Evolutionary conservation across 225 moss, liverwort and hornwort species (phyloP).

Genomic region (Bryum argenteum): DNA sequence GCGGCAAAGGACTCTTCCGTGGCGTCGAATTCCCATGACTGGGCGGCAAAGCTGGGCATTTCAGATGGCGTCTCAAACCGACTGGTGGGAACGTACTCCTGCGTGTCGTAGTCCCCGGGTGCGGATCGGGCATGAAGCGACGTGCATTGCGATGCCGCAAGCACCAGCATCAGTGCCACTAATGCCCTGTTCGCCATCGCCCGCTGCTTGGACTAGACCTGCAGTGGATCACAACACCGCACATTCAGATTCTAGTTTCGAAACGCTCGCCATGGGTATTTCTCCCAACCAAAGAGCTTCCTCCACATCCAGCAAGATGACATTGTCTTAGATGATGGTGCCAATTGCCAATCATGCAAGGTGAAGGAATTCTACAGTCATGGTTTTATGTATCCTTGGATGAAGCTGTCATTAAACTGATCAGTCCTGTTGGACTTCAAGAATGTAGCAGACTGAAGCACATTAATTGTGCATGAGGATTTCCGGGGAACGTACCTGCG

Average conservation of each 20-base stretch:
- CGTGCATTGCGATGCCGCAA: slow-evolving; percentile 9
- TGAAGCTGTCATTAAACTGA: background rate
- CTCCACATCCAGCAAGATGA: background rate
- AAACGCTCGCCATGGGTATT: no score
- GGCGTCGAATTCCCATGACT: slow-evolving; percentile 22
- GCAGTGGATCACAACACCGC: background rate
- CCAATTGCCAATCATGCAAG: no score
- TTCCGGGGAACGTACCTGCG: slow-evolving; percentile 1
- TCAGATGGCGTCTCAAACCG: background rate
- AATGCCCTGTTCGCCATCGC: background rate
- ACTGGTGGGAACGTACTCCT: background rate
- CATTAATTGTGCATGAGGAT: background rate
- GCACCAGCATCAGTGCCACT: background rate
- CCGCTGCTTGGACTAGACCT: background rate
- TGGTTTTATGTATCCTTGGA: background rate
- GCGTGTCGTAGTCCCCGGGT: slow-evolving; percentile 24
- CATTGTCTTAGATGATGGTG: background rate
- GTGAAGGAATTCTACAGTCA: background rate
- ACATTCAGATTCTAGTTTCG: background rate
- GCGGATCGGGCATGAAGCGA: slow-evolving; percentile 11
- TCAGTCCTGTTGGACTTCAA: no score
- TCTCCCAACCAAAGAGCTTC: background rate
- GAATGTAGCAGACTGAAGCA: background rate
- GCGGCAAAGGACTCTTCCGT: slow-evolving; percentile 8
- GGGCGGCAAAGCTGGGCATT: background rate